Evolutionary conservation across 108 stramenopile species (phyloP).

Genomic region (Ochromonas danica): DNA sequence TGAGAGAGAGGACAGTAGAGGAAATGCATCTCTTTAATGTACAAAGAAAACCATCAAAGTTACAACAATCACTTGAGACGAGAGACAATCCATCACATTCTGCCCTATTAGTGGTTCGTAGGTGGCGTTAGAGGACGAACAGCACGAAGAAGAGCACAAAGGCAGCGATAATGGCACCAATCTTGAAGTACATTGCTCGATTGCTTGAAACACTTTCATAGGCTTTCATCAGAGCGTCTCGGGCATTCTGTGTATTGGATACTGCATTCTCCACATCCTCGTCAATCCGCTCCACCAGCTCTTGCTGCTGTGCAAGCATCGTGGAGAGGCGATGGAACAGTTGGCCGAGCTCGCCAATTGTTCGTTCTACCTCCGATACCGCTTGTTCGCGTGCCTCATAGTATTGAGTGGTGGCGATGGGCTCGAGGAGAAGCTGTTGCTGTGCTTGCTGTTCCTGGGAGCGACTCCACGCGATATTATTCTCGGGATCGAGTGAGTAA

Average conservation of each 20-base stretch:
- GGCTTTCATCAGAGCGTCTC: conserved; percentile 3
- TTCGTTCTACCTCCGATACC: conserved; percentile 8
- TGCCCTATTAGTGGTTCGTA: too few relatives aligned
- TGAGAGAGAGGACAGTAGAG: too few relatives aligned
- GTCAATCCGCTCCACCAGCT: conserved; percentile 31
- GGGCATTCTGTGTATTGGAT: not conserved
- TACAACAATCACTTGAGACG: too few relatives aligned
- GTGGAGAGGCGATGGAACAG: conserved; percentile 25
- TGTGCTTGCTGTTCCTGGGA: not conserved
- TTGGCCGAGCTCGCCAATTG: conserved; percentile 27
- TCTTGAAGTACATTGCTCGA: not conserved
- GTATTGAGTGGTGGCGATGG: conserved; percentile 3
- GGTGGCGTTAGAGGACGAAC: conserved; percentile 30
- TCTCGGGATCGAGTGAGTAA: not conserved
- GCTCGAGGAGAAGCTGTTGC: not conserved
- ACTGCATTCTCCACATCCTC: conserved; percentile 35
- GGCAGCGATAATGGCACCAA: conserved; percentile 7
- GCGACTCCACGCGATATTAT: not conserved
- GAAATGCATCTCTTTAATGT: too few relatives aligned
- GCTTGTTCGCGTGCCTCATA: conserved; percentile 22
- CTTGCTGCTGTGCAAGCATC: conserved; percentile 32
- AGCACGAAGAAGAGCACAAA: conserved; percentile 29
- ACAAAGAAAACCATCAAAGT: too few relatives aligned
- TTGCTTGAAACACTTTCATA: conserved; percentile 35
- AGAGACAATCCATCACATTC: too few relatives aligned